A percentile compares a stretch with the other conserved stretches of the same genome.
Evolutionary conservation across 257 asterid species (phyloP).

Genomic region (Primulina eburnea): DNA sequence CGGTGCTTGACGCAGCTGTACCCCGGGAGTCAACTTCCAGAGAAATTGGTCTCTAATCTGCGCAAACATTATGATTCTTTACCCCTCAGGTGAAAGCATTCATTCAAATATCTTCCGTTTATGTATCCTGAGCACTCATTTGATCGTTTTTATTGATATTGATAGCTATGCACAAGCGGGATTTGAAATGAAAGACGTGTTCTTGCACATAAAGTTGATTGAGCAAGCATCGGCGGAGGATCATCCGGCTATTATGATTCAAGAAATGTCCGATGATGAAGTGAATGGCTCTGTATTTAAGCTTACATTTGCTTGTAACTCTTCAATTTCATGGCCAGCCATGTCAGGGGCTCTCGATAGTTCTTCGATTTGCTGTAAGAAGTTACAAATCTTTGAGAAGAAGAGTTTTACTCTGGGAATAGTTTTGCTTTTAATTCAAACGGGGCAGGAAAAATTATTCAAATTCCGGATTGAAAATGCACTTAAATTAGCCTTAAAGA

Average conservation of each 20-base stretch:
- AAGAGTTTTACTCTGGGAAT: slow-evolving; percentile 85
- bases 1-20: slow-evolving; percentile 93
- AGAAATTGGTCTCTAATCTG: slow-evolving; percentile 83
- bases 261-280: slow-evolving; percentile 67
- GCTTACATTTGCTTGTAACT: slow-evolving; percentile 90
- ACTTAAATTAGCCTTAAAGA: slow-evolving; percentile 67
- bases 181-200: slow-evolving; percentile 96
- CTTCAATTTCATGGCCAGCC: slow-evolving; percentile 84
- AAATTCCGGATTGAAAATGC: slow-evolving; percentile 74
- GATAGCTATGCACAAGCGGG: slow-evolving; percentile 85
- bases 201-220: slow-evolving; percentile 84
- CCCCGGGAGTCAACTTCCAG: slow-evolving; percentile 97
- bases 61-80: slow-evolving; percentile 95
- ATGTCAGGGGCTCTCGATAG: slow-evolving; percentile 89
- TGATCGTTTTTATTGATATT: slow-evolving; percentile 15
- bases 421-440: slow-evolving; percentile 57
- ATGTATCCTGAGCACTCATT: not conserved
- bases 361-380: slow-evolving; percentile 82
- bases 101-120: slow-evolving; percentile 3
- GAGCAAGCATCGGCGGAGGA: slow-evolving; percentile 81
- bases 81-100: slow-evolving; percentile 66
- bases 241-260: slow-evolving; percentile 74
- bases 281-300: slow-evolving; percentile 54
- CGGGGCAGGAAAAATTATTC: slow-evolving; percentile 78
- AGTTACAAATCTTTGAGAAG: slow-evolving; percentile 91